These are phyloP conservation scores for Medakamo hakoo DNA, from an alignment of 139 green algal genomes.

Conservation along the genomic window DNA sequence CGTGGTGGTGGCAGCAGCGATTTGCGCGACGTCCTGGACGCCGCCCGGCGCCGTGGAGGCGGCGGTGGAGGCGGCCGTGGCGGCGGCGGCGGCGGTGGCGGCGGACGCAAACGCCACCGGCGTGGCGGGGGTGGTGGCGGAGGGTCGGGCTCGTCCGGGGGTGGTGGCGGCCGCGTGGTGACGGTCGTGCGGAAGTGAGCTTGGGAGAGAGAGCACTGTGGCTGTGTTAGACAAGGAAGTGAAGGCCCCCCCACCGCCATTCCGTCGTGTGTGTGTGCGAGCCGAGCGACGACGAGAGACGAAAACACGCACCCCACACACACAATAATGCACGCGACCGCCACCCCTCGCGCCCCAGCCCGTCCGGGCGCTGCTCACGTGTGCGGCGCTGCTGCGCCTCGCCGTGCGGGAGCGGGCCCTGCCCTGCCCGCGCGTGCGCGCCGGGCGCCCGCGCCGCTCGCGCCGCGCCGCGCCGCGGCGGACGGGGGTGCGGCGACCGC, in stretches of 20 bases:
- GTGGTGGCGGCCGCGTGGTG: not conserved
- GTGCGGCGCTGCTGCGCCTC: not conserved
- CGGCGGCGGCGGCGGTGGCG: too few species aligned
- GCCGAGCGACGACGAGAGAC: too few species aligned
- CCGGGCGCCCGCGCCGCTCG: too few species aligned
- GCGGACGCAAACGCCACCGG: not conserved
- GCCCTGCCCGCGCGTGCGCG: not conserved
- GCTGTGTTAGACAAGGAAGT: not conserved
- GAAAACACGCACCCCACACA: not conserved
- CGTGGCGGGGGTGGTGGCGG: not conserved
- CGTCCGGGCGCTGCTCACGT: not conserved
- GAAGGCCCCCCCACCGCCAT: too few species aligned
- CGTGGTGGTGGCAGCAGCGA: not conserved
- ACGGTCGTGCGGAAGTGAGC: not conserved
- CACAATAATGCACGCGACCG: not conserved
- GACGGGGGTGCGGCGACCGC: not conserved
- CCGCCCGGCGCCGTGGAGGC: too few species aligned
- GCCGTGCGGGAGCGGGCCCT: too few species aligned
- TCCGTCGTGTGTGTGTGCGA: too few species aligned
- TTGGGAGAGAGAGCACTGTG: not conserved
- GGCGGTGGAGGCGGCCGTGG: too few species aligned
- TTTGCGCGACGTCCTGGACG: not conserved
- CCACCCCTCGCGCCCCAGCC: not conserved
- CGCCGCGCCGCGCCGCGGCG: too few species aligned
- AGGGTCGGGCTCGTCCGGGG: too few species aligned